Conservation (phyloP, 2,329 filamentous ascomycete genomes). For the Bipolaris oryzae region DNA sequence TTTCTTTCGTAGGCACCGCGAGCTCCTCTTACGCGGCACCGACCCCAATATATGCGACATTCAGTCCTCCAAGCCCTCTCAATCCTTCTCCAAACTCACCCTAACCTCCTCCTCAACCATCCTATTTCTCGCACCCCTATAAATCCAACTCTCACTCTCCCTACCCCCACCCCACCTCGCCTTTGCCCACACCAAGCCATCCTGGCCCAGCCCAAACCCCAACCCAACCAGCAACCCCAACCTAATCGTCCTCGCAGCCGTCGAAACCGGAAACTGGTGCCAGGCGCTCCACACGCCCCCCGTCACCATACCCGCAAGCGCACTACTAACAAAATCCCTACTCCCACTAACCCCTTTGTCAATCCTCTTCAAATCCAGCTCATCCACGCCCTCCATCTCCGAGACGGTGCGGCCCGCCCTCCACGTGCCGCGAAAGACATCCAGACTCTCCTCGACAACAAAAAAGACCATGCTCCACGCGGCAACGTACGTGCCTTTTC, state of each 20-base stretch:
- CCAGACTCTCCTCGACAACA: constrained; percentile 82
- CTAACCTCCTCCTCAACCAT: constrained; percentile 24
- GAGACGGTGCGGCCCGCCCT: constrained; percentile 50
- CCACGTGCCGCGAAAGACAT: constrained; percentile 63
- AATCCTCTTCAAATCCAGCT: constrained; percentile 37
- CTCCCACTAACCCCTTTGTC: constrained; percentile 46
- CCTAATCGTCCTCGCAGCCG: constrained; percentile 68
- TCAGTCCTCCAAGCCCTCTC: not conserved
- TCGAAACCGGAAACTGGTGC: constrained; percentile 78
- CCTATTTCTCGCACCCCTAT: constrained; percentile 48
- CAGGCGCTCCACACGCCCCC: constrained; percentile 86
- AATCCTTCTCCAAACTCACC: constrained; percentile 11
- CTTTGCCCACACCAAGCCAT: constrained; percentile 70
- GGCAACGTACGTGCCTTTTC: constrained; percentile 72
- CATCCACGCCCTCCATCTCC: constrained; percentile 47
- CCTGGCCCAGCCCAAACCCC: constrained; percentile 80
- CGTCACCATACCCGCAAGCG: constrained; percentile 80
- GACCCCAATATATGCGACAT: not conserved
- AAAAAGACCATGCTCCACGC: constrained; percentile 79
- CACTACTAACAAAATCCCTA: constrained; percentile 77
- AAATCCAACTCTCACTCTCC: constrained; percentile 50
- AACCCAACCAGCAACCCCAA: constrained; percentile 80
- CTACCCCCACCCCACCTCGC: constrained; percentile 68
- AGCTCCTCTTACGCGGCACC: not conserved
- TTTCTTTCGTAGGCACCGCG: not conserved